A percentile compares a stretch with the other conserved stretches of the same genome.
These are phyloP conservation scores for Angomonas deanei DNA, from an alignment of 208 protist genomes.

Conservation along the genomic window DNA sequence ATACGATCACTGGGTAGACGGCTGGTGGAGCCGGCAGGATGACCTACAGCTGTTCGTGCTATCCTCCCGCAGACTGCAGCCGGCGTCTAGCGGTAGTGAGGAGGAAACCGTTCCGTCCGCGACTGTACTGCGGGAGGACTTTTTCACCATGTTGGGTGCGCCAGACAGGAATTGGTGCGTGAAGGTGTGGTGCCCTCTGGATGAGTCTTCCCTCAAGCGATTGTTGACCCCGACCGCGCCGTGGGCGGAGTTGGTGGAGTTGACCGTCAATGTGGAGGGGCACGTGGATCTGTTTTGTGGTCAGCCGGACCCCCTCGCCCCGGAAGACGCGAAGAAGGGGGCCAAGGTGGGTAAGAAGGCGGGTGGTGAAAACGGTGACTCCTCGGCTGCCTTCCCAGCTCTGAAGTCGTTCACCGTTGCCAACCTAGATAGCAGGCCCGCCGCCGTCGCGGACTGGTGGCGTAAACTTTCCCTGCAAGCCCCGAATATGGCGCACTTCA, in stretches of 20 bases:
- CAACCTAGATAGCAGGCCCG: conserved; percentile 40
- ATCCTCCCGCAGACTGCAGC: conserved; percentile 35
- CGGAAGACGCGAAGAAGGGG: neutral
- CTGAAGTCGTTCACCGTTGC: conserved; percentile 55
- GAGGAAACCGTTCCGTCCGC: neutral
- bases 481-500: conserved; percentile 54
- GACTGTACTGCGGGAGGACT: conserved; percentile 33
- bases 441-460: conserved; percentile 33
- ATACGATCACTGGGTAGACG: conserved; percentile 45
- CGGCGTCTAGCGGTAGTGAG: neutral
- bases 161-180: conserved; percentile 34
- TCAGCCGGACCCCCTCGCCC: conserved; percentile 4
- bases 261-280: conserved; percentile 51
- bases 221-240: conserved; percentile 29
- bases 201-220: conserved; percentile 14
- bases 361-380: conserved; percentile 16
- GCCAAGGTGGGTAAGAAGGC: conserved; percentile 12
- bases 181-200: conserved; percentile 72
- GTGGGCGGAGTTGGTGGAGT: conserved; percentile 38
- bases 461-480: conserved; percentile 25
- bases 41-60: conserved; percentile 49
- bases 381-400: conserved; percentile 23
- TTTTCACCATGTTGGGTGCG: conserved; percentile 43
- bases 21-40: conserved; percentile 68
- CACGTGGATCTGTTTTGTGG: conserved; percentile 26